These are phyloP conservation scores for Oryza meyeriana DNA, from an alignment of 176 grass and related monocot species.

Conservation along the genomic window DNA sequence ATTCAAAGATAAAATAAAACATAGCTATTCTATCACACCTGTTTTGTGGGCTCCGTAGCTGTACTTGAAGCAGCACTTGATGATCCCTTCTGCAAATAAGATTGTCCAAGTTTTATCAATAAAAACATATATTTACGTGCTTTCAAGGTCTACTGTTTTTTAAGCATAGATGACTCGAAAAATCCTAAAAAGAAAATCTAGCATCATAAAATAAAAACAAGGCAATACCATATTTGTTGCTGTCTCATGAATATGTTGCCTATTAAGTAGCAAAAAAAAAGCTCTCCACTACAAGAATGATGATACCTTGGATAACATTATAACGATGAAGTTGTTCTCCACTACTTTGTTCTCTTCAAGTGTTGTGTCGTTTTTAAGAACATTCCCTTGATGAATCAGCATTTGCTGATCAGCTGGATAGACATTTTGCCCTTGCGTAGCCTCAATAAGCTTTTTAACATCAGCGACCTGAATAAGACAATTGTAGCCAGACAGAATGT, in stretches of 20 bases:
- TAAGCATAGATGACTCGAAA: background rate
- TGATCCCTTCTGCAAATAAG: conserved; percentile 45
- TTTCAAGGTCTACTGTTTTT: background rate
- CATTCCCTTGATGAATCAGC: conserved; percentile 61
- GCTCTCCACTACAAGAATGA: background rate
- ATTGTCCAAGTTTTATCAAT: background rate
- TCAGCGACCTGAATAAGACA: conserved; percentile 40
- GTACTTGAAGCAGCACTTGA: conserved; percentile 42
- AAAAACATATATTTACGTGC: background rate
- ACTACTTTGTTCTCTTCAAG: conserved; percentile 57
- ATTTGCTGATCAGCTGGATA: conserved; percentile 60
- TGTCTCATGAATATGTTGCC: background rate
- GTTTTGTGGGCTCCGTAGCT: conserved; percentile 22
- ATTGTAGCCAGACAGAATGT: conserved; percentile 15
- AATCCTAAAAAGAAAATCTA: background rate
- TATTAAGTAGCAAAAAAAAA: background rate
- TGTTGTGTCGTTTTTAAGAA: conserved; percentile 59
- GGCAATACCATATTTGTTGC: background rate
- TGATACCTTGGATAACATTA: conserved; percentile 64
- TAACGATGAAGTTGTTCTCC: conserved; percentile 59
- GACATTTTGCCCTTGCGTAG: conserved; percentile 36
- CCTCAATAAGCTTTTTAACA: conserved; percentile 58
- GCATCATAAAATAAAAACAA: background rate
- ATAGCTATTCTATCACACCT: conserved; percentile 9
- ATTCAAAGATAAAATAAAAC: background rate